Conservation (phyloP, 148 eudicot species). For the Polygonum aviculare region DNA sequence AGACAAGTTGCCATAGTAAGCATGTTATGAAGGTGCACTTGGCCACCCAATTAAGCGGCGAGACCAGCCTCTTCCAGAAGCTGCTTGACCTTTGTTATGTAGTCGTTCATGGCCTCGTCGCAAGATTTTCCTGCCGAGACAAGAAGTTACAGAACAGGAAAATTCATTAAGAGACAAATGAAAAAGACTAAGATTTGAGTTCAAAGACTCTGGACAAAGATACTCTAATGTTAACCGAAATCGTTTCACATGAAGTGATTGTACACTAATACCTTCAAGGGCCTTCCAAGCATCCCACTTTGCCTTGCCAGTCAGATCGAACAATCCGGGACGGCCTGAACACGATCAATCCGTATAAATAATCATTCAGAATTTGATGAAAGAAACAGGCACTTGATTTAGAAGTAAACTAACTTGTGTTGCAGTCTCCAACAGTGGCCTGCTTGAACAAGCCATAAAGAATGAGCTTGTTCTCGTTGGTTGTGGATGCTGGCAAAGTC, state of each 20-base stretch:
- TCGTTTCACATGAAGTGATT: background rate
- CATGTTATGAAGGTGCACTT: background rate
- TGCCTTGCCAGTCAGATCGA: slow-evolving; percentile 63
- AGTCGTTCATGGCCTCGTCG: slow-evolving; percentile 75
- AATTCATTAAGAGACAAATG: background rate
- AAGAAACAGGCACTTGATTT: background rate
- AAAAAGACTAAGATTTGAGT: background rate
- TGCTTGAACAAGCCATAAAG: slow-evolving; percentile 89
- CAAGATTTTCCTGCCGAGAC: slow-evolving; percentile 55
- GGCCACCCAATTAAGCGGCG: slow-evolving; percentile 15
- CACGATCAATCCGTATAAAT: background rate
- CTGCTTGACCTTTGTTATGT: slow-evolving; percentile 96
- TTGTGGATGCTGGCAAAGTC: slow-evolving; percentile 45
- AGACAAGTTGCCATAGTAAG: background rate
- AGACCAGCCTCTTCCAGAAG: slow-evolving; percentile 66
- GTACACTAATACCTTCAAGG: slow-evolving; percentile 49
- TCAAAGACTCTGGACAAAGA: background rate
- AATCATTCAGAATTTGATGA: background rate
- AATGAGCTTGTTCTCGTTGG: slow-evolving; percentile 69
- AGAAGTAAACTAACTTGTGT: slow-evolving; percentile 54
- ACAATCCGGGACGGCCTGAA: slow-evolving; percentile 85
- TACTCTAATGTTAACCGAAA: background rate
- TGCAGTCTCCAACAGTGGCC: slow-evolving; percentile 69
- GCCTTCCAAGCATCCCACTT: slow-evolving; percentile 99
- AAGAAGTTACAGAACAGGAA: background rate